phyloP scores from a whole-genome alignment of 441 rosid genomes.

The Croton setiger region DNA sequence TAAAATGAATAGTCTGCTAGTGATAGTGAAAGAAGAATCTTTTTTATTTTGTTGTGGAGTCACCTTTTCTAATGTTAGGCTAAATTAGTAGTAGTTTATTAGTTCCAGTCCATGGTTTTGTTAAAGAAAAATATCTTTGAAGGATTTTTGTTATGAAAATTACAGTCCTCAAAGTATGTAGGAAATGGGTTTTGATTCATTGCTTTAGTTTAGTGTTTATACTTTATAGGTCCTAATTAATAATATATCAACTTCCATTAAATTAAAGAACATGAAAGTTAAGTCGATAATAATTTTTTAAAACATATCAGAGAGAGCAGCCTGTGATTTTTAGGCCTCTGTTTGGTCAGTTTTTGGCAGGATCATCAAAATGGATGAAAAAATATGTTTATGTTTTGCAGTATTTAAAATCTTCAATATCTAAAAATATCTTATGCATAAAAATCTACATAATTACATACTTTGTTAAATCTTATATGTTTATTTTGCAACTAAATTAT shows the following conservation, averaged over 20 bases:
- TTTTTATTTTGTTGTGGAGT: not conserved
- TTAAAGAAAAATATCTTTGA: not conserved
- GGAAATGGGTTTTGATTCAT: not conserved
- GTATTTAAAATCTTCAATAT: not conserved
- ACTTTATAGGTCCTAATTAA: not conserved
- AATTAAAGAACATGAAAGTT: not conserved
- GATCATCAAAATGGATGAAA: not conserved
- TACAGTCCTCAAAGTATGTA: not conserved
- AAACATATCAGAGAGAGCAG: slow-evolving; percentile 3
- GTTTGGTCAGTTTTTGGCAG: slow-evolving; percentile 2
- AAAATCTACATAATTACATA: no score
- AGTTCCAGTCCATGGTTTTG: not conserved
- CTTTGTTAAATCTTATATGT: no score
- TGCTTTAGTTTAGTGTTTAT: not conserved
- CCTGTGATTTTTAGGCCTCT: not conserved
- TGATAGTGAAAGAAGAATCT: not conserved
- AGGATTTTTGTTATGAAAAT: not conserved
- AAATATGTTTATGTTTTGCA: not conserved
- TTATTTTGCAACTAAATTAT: no score
- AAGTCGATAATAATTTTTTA: not conserved
- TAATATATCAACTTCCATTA: not conserved
- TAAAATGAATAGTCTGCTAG: not conserved
- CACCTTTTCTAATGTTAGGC: not conserved
- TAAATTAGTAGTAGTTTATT: not conserved
- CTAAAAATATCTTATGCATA: no score